Evolutionary conservation across 2,329 filamentous ascomycete genomes (phyloP), one percentile per base, ranked within the genome.

Genomic region (Thelonectria rubi): DNA sequence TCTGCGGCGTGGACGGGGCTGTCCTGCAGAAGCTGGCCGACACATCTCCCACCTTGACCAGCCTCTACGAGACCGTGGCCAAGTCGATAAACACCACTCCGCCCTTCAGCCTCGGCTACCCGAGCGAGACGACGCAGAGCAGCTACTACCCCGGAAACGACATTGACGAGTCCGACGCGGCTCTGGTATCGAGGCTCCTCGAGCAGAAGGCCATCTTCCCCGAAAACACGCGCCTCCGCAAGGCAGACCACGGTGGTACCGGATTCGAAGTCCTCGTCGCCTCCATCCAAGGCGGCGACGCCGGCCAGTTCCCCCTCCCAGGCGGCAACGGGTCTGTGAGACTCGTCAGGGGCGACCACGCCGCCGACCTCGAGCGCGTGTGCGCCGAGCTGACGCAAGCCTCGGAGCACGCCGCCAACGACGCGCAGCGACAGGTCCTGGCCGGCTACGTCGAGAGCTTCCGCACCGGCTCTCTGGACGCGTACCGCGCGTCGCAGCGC

Each of bases 51-150:
- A 26, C 10, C 11, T 17, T 49, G 18, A 12, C 20, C 6, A 26
- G 17, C 12, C 14, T 43, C 8, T 81, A 79, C 67, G 72, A 78
- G 20, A 74, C 77, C 34, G 80, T 84, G 3, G 34, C 70, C 2
- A 76, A 79, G 7, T 77, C 78, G 2, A 81, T 88, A 17, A 82
- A 81, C 45, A 75, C 83, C 58, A 80, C 77, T 20, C 79, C 79
- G 2, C 78, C 83, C 53, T 85, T 83, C 75, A 79, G 83, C 58
- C 76, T 88, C n/a, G 86, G 86, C 15, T 87, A 84, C 70, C 80
- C 84, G 3, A 78, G 82, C 18, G 70, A 76, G 8, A 79, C 78
- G 14, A 79, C 86, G 60, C 81, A 87, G 74, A 84, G 82, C 30
- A 78, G 78, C 5, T 88, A 88, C 69, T 88, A 88, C 71, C 83